phyloP scores from a whole-genome alignment of 805 yeast species.

The Debaryomyces maramus region DNA sequence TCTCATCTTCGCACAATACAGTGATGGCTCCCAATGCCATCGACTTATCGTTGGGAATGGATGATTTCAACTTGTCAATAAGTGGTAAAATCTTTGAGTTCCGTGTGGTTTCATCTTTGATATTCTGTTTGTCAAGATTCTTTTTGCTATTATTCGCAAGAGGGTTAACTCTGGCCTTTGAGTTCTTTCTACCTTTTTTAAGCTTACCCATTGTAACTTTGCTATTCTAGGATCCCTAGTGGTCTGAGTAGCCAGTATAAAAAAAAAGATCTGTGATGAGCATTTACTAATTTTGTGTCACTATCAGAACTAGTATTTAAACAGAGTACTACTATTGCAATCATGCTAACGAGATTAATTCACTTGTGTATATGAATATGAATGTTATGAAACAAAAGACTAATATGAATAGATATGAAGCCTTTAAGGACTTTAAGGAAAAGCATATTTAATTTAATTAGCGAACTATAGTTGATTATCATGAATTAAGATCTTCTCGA shows the following conservation, averaged over 20 bases:
- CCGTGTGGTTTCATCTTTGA: constrained; percentile 48
- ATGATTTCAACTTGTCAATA: constrained; percentile 60
- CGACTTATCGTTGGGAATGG: constrained; percentile 68
- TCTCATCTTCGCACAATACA: constrained; percentile 67
- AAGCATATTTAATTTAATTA: no score
- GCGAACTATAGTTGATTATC: no score
- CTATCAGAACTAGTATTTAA: no score
- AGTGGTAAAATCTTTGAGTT: constrained; percentile 66
- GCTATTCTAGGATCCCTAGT: not conserved
- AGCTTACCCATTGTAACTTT: constrained; percentile 63
- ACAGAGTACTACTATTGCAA: no score
- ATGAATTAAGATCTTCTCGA: no score
- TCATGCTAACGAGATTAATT: no score
- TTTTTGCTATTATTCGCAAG: constrained; percentile 22
- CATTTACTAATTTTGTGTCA: no score
- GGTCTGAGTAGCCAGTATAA: not conserved
- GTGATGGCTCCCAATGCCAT: constrained; percentile 76
- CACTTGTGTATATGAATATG: no score
- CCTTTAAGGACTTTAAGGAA: no score
- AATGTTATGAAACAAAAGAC: no score
- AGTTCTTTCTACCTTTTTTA: constrained; percentile 54
- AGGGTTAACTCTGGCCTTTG: constrained; percentile 37
- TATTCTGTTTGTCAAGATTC: constrained; percentile 15
- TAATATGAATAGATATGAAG: no score
- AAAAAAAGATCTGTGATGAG: not conserved